Conservation (phyloP, 2,329 filamentous ascomycete species). For the Leptosphaerulina australis region DNA sequence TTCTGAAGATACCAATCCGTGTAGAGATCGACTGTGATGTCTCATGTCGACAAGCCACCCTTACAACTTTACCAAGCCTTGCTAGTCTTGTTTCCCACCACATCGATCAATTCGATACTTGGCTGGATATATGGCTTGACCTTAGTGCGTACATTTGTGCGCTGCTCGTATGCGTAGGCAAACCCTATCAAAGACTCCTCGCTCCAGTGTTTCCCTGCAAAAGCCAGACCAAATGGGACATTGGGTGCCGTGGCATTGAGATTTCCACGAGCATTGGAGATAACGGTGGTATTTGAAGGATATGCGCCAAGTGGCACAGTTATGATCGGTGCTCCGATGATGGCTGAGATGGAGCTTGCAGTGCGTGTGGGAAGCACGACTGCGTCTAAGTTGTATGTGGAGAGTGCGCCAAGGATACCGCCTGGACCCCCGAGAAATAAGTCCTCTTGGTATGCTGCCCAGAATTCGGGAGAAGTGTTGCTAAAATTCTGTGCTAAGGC, state of each 20-base stretch:
- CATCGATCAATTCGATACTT: slow-evolving; percentile 55
- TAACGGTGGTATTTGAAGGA: slow-evolving; percentile 56
- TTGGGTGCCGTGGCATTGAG: slow-evolving; percentile 62
- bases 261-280: slow-evolving; percentile 55
- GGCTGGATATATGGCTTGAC: slow-evolving; percentile 58
- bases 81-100: slow-evolving; percentile 36
- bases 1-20: too few relatives aligned
- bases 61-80: too few relatives aligned
- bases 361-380: slow-evolving; percentile 64
- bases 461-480: slow-evolving; percentile 64
- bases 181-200: slow-evolving; percentile 68
- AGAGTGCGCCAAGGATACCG: slow-evolving; percentile 66
- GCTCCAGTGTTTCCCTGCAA: slow-evolving; percentile 65
- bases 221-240: slow-evolving; percentile 66
- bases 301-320: slow-evolving; percentile 68
- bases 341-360: slow-evolving; percentile 57
- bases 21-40: too few relatives aligned
- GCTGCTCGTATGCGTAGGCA: slow-evolving; percentile 73
- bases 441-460: slow-evolving; percentile 61
- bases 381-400: slow-evolving; percentile 64
- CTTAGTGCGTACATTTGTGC: slow-evolving; percentile 56
- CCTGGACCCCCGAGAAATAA: slow-evolving; percentile 62
- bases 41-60: too few relatives aligned
- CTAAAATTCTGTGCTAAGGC: slow-evolving; percentile 60
- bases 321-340: slow-evolving; percentile 66